phyloP scores from a whole-genome alignment of 345 rosid species.

The Salix brachista region DNA sequence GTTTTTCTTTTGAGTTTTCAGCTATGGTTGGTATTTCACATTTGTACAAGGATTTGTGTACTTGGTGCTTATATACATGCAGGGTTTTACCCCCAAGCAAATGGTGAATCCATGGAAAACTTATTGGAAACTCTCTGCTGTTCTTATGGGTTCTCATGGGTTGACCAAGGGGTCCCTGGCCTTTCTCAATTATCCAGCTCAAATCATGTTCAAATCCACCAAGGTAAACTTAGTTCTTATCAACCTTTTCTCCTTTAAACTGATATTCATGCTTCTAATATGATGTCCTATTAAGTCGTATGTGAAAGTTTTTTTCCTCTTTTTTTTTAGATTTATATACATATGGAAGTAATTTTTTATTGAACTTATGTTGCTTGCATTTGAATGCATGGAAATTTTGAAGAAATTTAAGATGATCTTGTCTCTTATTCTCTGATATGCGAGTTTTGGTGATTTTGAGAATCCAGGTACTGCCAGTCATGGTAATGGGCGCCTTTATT shows the following conservation, averaged over 20 bases:
- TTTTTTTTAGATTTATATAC: neutral
- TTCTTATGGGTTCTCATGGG: conserved; percentile 95
- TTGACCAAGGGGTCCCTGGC: conserved; percentile 94
- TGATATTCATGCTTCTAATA: neutral
- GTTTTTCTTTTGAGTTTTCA: conserved; percentile 29
- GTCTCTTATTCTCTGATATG: neutral
- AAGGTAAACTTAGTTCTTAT: conserved; percentile 44
- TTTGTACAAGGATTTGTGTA: conserved; percentile 98
- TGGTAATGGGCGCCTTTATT: conserved; percentile 96
- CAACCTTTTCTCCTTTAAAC: neutral
- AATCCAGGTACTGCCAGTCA: conserved; percentile 82
- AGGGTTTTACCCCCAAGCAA: conserved; percentile 84
- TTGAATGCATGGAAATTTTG: neutral
- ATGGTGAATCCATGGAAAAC: conserved; percentile 97
- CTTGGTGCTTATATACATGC: conserved; percentile 73
- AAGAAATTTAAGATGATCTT: neutral
- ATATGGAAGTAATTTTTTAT: neutral
- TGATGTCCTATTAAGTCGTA: neutral
- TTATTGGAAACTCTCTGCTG: conserved; percentile 93
- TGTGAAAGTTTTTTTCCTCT: neutral
- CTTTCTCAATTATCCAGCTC: conserved; percentile 91
- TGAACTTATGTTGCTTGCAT: neutral
- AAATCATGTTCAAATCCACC: conserved; percentile 96
- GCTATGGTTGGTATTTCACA: conserved; percentile 99
- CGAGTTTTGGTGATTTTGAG: conserved; percentile 1